phyloP scores from a whole-genome alignment of 2,329 filamentous ascomycete genomes.

The Fusarium sp. region DNA sequence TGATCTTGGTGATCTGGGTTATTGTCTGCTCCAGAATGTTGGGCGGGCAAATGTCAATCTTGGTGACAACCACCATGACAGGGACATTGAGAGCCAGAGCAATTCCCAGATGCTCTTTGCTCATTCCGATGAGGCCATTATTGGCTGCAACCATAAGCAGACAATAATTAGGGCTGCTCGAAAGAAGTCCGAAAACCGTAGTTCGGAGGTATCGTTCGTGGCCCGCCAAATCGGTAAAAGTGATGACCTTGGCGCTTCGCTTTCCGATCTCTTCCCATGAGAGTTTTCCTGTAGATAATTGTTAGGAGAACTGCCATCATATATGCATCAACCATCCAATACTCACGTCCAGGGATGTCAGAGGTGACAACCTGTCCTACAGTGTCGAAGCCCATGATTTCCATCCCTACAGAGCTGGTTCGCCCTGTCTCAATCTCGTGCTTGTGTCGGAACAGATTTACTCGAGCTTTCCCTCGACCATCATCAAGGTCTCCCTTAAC shows the following conservation, averaged over 20 bases:
- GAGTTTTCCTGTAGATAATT: conserved; percentile 64
- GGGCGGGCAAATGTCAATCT: conserved; percentile 97
- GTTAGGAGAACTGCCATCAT: conserved; percentile 26
- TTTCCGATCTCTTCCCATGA: conserved; percentile 99
- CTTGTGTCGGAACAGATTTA: conserved; percentile 97
- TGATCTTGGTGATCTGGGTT: conserved; percentile 88
- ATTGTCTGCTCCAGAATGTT: conserved; percentile 96
- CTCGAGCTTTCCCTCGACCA: conserved; percentile 90
- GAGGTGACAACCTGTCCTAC: conserved; percentile 85
- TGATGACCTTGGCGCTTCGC: conserved; percentile 95
- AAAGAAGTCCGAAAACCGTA: conserved; percentile 94
- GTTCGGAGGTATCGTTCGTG: conserved; percentile 96
- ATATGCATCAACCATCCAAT: neutral
- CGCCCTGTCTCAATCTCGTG: conserved; percentile 96
- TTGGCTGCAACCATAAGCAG: conserved; percentile 98
- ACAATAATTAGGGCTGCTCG: conserved; percentile 96
- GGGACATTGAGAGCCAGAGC: conserved; percentile 95
- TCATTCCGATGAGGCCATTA: conserved; percentile 97
- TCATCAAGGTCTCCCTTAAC: conserved; percentile 97
- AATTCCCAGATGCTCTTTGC: conserved; percentile 96
- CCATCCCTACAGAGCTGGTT: conserved; percentile 97
- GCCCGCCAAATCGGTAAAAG: conserved; percentile 94
- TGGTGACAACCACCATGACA: conserved; percentile 97
- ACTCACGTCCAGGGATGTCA: conserved; percentile 82
- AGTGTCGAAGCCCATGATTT: conserved; percentile 97